Percentiles rank a stretch among this genome's conserved stretches.
These are phyloP conservation scores for Lasiosphaeria miniovina DNA, from an alignment of 495 filamentous ascomycete genomes.

Conservation along the genomic window DNA sequence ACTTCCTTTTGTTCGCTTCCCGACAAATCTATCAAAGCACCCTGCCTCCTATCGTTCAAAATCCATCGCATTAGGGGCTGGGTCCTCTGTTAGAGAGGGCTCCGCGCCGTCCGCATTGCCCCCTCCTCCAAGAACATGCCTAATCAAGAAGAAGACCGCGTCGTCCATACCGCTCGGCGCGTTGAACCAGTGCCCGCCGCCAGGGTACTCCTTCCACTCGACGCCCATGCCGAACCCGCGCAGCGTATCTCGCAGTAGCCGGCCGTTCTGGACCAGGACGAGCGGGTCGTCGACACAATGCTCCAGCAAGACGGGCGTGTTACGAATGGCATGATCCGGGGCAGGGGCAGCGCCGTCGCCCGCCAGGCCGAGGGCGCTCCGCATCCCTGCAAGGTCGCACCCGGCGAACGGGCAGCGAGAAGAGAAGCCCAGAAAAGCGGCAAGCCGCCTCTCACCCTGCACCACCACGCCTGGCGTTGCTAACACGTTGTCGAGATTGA, in stretches of 20 bases:
- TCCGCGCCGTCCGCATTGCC: no score
- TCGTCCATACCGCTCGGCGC: constrained; percentile 50
- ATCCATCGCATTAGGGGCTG: no score
- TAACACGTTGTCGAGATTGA: constrained; percentile 27
- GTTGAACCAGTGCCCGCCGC: constrained; percentile 58
- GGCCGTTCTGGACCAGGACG: constrained; percentile 46
- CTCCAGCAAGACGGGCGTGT: constrained; percentile 50
- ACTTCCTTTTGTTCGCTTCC: no score
- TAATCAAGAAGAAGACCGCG: constrained; percentile 40
- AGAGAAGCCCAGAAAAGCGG: constrained; percentile 54
- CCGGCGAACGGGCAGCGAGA: constrained; percentile 54
- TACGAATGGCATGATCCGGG: constrained; percentile 10
- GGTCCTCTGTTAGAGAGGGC: no score
- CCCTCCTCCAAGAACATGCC: constrained; percentile 6
- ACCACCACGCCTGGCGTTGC: not conserved
- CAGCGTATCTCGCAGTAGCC: constrained; percentile 38
- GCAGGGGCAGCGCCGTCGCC: not conserved
- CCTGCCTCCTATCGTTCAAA: no score
- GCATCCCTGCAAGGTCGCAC: constrained; percentile 24
- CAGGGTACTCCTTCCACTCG: constrained; percentile 49
- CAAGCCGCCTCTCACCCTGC: constrained; percentile 20
- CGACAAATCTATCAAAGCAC: no score
- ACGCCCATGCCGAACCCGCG: constrained; percentile 41
- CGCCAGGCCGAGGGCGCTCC: constrained; percentile 18
- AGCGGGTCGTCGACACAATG: constrained; percentile 53